Evolutionary conservation across 257 asterid species (phyloP), one percentile per base, ranked within the genome.

Genomic region (Ajuga chamaepitys): DNA sequence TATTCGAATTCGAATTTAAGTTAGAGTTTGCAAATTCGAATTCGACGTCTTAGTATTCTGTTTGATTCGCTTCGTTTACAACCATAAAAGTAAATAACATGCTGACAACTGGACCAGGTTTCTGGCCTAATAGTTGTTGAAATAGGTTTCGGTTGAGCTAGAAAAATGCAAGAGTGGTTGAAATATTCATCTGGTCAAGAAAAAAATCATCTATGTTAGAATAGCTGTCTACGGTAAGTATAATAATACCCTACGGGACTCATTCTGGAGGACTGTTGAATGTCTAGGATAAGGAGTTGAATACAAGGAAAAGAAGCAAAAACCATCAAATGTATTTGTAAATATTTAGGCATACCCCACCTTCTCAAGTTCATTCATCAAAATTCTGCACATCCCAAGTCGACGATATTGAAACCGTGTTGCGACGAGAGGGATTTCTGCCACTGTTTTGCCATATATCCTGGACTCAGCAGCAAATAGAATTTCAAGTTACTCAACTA

Each of bases 331-430:
- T 20, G 35, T 48, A 47, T 38, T 40, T 14, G 35, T 17, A 9
- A 41, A n/a, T 54, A 42, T 14, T 9, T 42, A 30, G 45, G 66
- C 9, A 16, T 37, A 50, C 4, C 7, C 45, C 71, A 90, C 98
- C 95, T 90, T 86, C 78, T 94, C 98, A 58, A 94, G 96, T 75
- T 79, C 95, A 54, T 88, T 75, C 91, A 90, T 88, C 84, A 90
- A 62, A 75, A 88, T 57, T 22, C 95, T 83, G 68, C 99, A 94
- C 95, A 94, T 91, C 73, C 99, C 99, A 68, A 65, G 95, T 72
- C 86, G 83, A 54, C 96, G 99, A 66, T 83, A 85, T 62, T 83
- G 81, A 70, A 86, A 88, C 48, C 96, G 82, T 58, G 99, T 94
- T 13, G 95, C 96, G 57, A 94, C 77, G 25, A 94, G 84, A 28